Evolutionary conservation across 345 rosid genomes (phyloP), one percentile per base, ranked within the genome.

Genomic region (Lepidium sativum): DNA sequence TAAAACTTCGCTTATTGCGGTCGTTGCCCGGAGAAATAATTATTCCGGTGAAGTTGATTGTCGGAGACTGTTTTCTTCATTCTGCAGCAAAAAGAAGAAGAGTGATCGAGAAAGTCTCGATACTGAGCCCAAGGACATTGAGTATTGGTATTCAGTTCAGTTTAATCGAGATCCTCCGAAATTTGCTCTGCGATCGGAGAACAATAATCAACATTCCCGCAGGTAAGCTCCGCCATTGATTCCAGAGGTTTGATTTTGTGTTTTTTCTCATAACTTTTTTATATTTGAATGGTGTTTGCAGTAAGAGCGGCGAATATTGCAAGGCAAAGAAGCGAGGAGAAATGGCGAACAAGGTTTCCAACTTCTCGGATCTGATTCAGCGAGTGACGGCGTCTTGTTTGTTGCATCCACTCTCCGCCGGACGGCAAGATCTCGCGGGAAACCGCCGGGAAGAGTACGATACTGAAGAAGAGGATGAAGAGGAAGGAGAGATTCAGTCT

Each of bases 381-480:
- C 80, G 97, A 42, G 91, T 87, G 12, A 81, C 97, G 3, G 91
- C 97, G 13, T 85, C 92, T 45, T 89, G 98, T 76, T 75, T 92
- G 72, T 82, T 89, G 70, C 91, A 89, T 75, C 97, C 98, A 0
- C 85, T 92, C 51, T 84, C 84, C 69, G 75, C 84, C 72, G 75
- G 79, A 21, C 72, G 92, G 52, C 89, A 81, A n/a, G 75, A 78
- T 37, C 66, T 60, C 17, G 60, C 70, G 29, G 77, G 66, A 2
- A 74, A 68, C 5, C 78, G 74, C 23, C 65, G 55, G 2, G 77
- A 72, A 16, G 58, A 43, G 54, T 72, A 62, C 38, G 72, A 62
- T 16, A 45, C 69, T 1, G 79, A 68, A 1, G 82, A 69, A 6
- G 76, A 63, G 10, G 77, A 50, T 9, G 75, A 71, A 39, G 67